Base-by-base conservation (phyloP, 768 basidiomycete species). In the Amanita polypyramis region DNA sequence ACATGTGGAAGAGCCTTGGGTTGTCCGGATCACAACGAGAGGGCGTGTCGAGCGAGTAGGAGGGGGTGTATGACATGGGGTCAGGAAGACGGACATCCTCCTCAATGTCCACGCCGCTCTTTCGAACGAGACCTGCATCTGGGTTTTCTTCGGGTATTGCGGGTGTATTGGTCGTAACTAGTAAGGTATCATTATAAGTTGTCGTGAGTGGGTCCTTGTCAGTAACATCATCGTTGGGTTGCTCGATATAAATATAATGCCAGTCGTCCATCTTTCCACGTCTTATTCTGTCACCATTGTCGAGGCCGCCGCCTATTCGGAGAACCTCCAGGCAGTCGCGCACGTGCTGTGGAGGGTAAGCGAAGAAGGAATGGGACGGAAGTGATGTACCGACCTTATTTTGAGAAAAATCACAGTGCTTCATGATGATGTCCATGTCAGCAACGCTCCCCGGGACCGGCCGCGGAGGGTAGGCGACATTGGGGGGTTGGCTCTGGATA, bases 261-360 rank as follows among this genome's bases (percentile, higher is more conserved):
- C 84, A 89, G 54, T 79, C 74, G 55, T 82, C 75, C 56, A 84
- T 69, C 53, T 79, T 75, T 8, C 84, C 85, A 49, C 91, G 74
- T 45, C 90, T 73, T 35, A 84, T 62, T 20, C 87, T 73, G 19
- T 77, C 73, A 35, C 79, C 82, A 51, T 84, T 81, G 62, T 97
- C 91, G 41, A 95, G 72, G 1, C 87, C 84, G 5, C 79, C 89
- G 14, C 91, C 92, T 29, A 90, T 66, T 4, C 92, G 80, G 10
- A 97, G 74, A 53, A 92, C 82, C 60, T 96, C 92, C 30, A 96
- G 66, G 56, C 94, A 97, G 59, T 96, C 93, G 8, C 94, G 84
- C n/a, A 96, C 94, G 62, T 90, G 92, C 85, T 94, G 47, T 15
- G 37, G 44, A 45, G 30, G 29, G 43, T 42, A 43, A 54, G 37